Percentiles rank a stretch among this genome's conserved stretches.
These are phyloP conservation scores for Daldinia childiae DNA, from an alignment of 495 filamentous ascomycete species.

Conservation along the genomic window DNA sequence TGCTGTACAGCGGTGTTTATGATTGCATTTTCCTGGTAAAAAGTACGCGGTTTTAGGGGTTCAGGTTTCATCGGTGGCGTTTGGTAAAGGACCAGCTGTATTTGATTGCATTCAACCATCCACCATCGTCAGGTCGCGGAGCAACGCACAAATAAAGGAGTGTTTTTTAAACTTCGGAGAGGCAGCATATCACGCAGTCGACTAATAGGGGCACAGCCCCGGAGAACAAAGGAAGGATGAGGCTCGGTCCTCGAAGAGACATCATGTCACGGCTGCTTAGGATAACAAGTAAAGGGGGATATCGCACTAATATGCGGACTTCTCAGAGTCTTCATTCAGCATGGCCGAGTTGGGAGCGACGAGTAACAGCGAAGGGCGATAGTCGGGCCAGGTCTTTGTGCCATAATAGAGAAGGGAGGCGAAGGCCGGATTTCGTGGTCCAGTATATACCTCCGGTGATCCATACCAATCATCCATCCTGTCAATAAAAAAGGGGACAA, in stretches of 20 bases:
- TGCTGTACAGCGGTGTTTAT: slow-evolving; percentile 23
- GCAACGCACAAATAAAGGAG: slow-evolving; percentile 13
- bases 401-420: slow-evolving; percentile 14
- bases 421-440: slow-evolving; percentile 12
- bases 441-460: slow-evolving; percentile 25
- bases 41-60: slow-evolving; percentile 16
- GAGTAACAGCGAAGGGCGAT: background rate
- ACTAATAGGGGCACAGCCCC: slow-evolving; percentile 23
- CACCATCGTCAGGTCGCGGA: slow-evolving; percentile 14
- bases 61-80: slow-evolving; percentile 29
- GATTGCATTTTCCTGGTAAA: slow-evolving; percentile 39
- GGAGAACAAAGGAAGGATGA: background rate
- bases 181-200: slow-evolving; percentile 1
- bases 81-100: slow-evolving; percentile 14
- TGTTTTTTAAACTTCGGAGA: slow-evolving; percentile 5
- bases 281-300: background rate
- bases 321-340: background rate
- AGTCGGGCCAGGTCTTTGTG: slow-evolving; percentile 25
- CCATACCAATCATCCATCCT: slow-evolving; percentile 10
- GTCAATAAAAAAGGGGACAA: slow-evolving; percentile 20
- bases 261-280: background rate
- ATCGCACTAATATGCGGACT: background rate
- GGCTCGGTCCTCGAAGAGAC: background rate
- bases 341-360: background rate
- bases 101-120: slow-evolving; percentile 24